Evolutionary conservation across 371 early-diverging fungal species (phyloP).

Genomic region (Mortierella sp.): DNA sequence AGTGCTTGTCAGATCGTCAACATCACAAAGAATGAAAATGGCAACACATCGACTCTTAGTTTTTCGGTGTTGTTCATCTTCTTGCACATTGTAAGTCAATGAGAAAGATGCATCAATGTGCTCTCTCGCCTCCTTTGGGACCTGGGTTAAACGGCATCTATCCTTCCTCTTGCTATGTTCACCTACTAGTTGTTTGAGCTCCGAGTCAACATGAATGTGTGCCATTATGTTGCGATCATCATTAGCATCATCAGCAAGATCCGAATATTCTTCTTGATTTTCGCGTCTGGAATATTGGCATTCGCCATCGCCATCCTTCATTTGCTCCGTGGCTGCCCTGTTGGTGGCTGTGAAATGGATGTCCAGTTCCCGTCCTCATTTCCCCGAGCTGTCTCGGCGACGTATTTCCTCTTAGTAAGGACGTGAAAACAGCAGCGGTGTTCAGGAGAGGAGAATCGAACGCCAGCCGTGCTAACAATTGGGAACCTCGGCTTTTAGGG

Average conservation of each 20-base stretch:
- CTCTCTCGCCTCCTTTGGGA: too few species aligned
- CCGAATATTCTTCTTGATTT: conserved; percentile 19
- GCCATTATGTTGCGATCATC: conserved; percentile 27
- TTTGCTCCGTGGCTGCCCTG: not conserved
- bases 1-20: conserved; percentile 6
- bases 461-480: too few species aligned
- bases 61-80: conserved; percentile 23
- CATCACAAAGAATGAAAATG: not conserved
- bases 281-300: not conserved
- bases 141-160: too few species aligned
- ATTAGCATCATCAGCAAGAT: conserved; percentile 15
- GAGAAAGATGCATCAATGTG: too few species aligned
- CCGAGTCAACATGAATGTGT: conserved; percentile 16
- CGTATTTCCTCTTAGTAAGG: conserved; percentile 20
- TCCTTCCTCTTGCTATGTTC: too few species aligned
- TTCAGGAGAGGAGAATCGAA: too few species aligned
- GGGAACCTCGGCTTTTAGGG: too few species aligned
- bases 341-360: not conserved
- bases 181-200: conserved; percentile 33
- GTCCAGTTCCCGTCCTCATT: not conserved
- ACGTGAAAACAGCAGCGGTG: too few species aligned
- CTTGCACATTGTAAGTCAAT: conserved; percentile 20
- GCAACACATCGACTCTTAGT: conserved; percentile 6
- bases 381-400: conserved; percentile 6
- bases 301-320: too few species aligned